Evolutionary conservation across 2,329 filamentous ascomycete genomes (phyloP), one percentile per base, ranked within the genome.

Genomic region (Zalaria sp.): DNA sequence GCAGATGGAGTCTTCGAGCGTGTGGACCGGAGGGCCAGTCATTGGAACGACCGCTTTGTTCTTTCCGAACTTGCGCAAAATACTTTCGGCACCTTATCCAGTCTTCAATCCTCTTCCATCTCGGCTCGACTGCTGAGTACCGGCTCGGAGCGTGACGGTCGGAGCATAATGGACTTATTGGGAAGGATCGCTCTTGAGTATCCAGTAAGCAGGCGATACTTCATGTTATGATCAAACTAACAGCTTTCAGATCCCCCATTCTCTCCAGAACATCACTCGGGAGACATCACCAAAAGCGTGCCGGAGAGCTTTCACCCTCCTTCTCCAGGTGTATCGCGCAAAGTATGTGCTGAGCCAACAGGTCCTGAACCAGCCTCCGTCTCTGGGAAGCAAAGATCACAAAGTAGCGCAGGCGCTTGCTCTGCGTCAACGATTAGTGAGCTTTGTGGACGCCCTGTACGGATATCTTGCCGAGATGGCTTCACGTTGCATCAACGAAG

Each of bases 21-120:
- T 38, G 72, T 95, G 36, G 83, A 91, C 49, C 67, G 43, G 29
- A 35, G 59, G 38, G 62, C 63, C 8, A 60, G 69, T 64, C 55
- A 59, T 31, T 95, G 87, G 88, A 79, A 81, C 46, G 86, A 95
- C 57, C 75, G 79, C 18, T 93, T 89, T 53, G 71, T 82, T 1
- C 65, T 95, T 27, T 91, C 83, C 0, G 84, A 88, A 49, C 63
- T 86, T 2, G 79, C 81, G 1, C 82, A 86, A 44, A 79, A 79
- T 43, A 77, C 82, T 0, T 87, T 86, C 55, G 69, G 66, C 4
- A 55, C 54, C 1, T 52, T 75, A 1, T 50, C 61, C 0, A 62
- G 64, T 2, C 59, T 83, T 1, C 75, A 86, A 42, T 51, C 68
- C 2, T 73, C 79, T 38, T 73, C 75, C 18, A 61, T 94, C 5